Evolutionary conservation across 495 filamentous ascomycete genomes (phyloP).

Genomic region (Cercophora sp.): DNA sequence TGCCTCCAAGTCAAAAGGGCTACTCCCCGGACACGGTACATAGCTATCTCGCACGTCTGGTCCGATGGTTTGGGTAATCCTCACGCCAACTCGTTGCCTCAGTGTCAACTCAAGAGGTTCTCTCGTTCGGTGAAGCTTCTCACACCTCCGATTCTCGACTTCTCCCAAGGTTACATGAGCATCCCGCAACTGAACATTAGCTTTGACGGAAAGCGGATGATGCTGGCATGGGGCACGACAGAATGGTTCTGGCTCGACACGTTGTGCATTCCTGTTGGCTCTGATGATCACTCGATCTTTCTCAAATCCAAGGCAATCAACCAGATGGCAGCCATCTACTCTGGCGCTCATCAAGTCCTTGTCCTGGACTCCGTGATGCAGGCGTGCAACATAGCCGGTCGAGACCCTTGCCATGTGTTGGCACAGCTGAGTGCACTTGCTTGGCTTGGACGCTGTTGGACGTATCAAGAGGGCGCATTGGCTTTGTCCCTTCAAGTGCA

Average conservation of each 20-base stretch:
- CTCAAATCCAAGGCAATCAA: constrained; percentile 1
- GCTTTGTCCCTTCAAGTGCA: constrained; percentile 4
- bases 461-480: constrained; percentile 4
- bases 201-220: not conserved
- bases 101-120: not conserved
- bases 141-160: not conserved
- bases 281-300: not conserved
- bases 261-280: not conserved
- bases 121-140: not conserved
- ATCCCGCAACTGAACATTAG: not conserved
- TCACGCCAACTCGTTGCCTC: not conserved
- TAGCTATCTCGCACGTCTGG: constrained; percentile 2
- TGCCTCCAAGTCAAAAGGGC: not conserved
- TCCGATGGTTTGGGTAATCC: constrained; percentile 1
- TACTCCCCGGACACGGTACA: not conserved
- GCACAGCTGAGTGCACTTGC: not conserved
- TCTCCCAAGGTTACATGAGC: not conserved
- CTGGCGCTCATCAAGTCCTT: not conserved
- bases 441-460: constrained; percentile 2
- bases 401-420: not conserved
- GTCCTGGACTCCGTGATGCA: constrained; percentile 3
- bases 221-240: not conserved
- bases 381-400: not conserved
- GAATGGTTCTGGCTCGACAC: constrained; percentile 10
- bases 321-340: constrained; percentile 1